Evolutionary conservation across 2,329 filamentous ascomycete species (phyloP).

Genomic region (Colletotrichum melonis): DNA sequence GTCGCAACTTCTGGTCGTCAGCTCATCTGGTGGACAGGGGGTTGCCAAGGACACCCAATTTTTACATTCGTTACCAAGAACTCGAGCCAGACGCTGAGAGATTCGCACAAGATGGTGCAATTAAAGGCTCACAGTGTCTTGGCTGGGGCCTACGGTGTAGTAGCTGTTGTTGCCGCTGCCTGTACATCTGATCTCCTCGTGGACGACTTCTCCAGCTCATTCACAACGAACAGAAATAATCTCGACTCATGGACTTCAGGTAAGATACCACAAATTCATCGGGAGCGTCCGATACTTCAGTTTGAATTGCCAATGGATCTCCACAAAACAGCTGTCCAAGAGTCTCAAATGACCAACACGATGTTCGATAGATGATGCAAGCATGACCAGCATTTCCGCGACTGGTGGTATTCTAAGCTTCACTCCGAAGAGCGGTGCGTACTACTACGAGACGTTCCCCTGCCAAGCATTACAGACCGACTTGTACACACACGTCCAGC

Average conservation of each 20-base stretch:
- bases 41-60: neutral
- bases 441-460: conserved; percentile 65
- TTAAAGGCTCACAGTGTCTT: conserved; percentile 33
- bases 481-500: conserved; percentile 58
- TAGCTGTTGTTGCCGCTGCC: conserved; percentile 35
- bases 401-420: conserved; percentile 59
- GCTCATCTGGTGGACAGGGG: neutral
- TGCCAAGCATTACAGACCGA: conserved; percentile 58
- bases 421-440: conserved; percentile 58
- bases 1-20: neutral
- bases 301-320: neutral
- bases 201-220: conserved; percentile 48
- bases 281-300: neutral
- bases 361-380: conserved; percentile 56
- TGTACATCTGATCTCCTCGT: conserved; percentile 46
- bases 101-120: conserved; percentile 34
- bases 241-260: conserved; percentile 50
- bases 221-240: conserved; percentile 46
- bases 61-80: neutral
- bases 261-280: conserved; percentile 35
- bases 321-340: neutral
- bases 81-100: neutral
- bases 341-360: conserved; percentile 14
- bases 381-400: conserved; percentile 55
- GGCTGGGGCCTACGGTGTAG: conserved; percentile 30